Conservation (phyloP, 192 early-diverging fungal species). For the Linnemannia hyalina region DNA sequence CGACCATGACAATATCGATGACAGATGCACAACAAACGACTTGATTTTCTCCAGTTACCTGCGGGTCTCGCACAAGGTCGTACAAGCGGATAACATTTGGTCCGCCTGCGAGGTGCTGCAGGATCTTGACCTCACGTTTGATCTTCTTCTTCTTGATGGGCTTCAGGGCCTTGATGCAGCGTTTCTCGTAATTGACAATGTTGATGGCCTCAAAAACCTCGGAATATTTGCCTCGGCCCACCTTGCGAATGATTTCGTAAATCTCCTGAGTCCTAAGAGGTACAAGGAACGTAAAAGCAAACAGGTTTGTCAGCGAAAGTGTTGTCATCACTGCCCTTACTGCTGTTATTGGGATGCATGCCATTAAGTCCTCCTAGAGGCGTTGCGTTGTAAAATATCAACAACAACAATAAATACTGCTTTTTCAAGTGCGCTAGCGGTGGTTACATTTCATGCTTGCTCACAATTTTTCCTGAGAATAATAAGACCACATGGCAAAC, state of each 20-base stretch:
- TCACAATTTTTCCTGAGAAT: not conserved
- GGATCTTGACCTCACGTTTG: slow-evolving; percentile 98
- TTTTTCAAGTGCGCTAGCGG: not conserved
- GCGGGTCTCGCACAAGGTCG: slow-evolving; percentile 96
- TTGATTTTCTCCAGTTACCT: slow-evolving; percentile 57
- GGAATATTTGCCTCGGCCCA: slow-evolving; percentile 98
- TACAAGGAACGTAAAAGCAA: not conserved
- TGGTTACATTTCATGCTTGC: not conserved
- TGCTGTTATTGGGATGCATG: not conserved
- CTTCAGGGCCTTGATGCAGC: slow-evolving; percentile 98
- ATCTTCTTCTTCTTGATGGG: slow-evolving; percentile 99
- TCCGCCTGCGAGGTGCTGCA: slow-evolving; percentile 95
- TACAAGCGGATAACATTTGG: slow-evolving; percentile 90
- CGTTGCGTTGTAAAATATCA: not conserved
- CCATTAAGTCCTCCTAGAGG: not conserved
- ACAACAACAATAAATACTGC: not conserved
- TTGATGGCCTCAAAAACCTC: slow-evolving; percentile 99
- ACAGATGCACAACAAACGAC: not conserved
- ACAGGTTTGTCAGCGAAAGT: not conserved
- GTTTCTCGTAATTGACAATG: slow-evolving; percentile 81
- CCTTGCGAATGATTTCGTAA: slow-evolving; percentile 98
- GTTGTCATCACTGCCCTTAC: not conserved
- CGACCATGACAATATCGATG: not conserved
- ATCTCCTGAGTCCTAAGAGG: slow-evolving; percentile 82
- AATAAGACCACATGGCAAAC: not conserved